phyloP scores from a whole-genome alignment of 1,284 basidiomycete genomes.

The Malassezia caprae region DNA sequence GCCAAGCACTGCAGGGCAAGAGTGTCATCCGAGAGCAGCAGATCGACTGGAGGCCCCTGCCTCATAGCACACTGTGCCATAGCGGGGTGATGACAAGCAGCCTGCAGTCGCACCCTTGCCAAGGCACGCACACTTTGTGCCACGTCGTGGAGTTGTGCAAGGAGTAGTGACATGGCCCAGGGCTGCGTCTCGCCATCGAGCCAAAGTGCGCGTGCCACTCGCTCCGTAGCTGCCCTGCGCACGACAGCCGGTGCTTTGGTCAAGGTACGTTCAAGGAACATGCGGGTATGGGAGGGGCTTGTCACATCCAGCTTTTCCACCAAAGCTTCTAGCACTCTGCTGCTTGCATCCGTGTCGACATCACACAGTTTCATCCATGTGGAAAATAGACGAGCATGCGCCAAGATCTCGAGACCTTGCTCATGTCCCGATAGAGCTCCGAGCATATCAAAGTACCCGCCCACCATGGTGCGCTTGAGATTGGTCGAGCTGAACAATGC shows the following conservation, averaged over 20 bases:
- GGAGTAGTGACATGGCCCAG: constrained; percentile 55
- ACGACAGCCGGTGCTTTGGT: constrained; percentile 52
- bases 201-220: constrained; percentile 57
- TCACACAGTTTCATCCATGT: constrained; percentile 89
- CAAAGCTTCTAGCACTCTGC: neutral
- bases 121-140: constrained; percentile 76
- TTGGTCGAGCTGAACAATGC: constrained; percentile 76
- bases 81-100: constrained; percentile 72
- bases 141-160: constrained; percentile 92
- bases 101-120: constrained; percentile 77
- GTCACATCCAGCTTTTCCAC: constrained; percentile 54
- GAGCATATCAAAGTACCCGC: constrained; percentile 92
- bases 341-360: constrained; percentile 48
- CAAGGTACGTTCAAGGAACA: constrained; percentile 78
- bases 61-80: constrained; percentile 81
- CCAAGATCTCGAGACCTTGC: constrained; percentile 78
- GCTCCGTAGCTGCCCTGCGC: constrained; percentile 75
- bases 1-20: constrained; percentile 82
- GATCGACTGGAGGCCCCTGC: constrained; percentile 86
- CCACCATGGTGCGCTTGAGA: constrained; percentile 71
- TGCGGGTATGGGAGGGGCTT: constrained; percentile 32
- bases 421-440: constrained; percentile 74
- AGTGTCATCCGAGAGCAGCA: constrained; percentile 83
- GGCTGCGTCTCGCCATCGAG: constrained; percentile 19
- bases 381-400: constrained; percentile 85